Base-by-base conservation (phyloP, 352 stramenopile species). In the Thraustotheca clavata region DNA sequence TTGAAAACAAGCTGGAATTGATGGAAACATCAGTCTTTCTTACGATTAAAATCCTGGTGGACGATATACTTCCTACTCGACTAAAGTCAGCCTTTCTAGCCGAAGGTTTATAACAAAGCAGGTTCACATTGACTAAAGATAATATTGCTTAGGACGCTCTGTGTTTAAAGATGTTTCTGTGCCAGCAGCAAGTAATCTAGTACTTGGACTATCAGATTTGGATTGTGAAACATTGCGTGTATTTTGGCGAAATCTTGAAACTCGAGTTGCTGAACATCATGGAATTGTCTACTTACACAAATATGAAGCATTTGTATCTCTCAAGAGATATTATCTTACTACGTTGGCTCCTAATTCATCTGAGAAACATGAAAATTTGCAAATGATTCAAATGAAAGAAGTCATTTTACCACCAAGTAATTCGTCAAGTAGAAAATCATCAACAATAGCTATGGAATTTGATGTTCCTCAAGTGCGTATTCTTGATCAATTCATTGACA, bases 401-500 rank as follows among this genome's bases (percentile, higher is more conserved):
- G 43, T 20, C 20, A 22, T 16, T 33, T 40, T 18, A 18, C n/a
- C 20, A 54, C n/a, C 29, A 35, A 47, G 38, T 27, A 50, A 18
- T 8, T 65, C 57, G 38, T 16, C 35, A 14, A 18, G n/a, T 22
- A 22, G 8, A 11, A 60, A 18, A 2, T 38, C 57, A 0, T 31
- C 31, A 1, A 33, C 50, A n/a, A 12, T 38, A 38, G 27, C 50
- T 24, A 11, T 22, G 7, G 57, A 65, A 11, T 40, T 55, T 2
- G 18, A 50, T 16, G 41, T 65, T 8, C 57, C 57, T 12, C 41
- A 65, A 4, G 9, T 32, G 1, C n/a, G 11, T 33, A 33, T 54
- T 6, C 57, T 65, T 22, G 38, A 54, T 46, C 38, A 55, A 27
- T 35, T 31, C 16, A 54, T 65, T 8, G 57, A 65, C 57, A 65